These are phyloP conservation scores for Nannochloropsis limnetica DNA, from an alignment of 352 stramenopile genomes.

Conservation along the genomic window DNA sequence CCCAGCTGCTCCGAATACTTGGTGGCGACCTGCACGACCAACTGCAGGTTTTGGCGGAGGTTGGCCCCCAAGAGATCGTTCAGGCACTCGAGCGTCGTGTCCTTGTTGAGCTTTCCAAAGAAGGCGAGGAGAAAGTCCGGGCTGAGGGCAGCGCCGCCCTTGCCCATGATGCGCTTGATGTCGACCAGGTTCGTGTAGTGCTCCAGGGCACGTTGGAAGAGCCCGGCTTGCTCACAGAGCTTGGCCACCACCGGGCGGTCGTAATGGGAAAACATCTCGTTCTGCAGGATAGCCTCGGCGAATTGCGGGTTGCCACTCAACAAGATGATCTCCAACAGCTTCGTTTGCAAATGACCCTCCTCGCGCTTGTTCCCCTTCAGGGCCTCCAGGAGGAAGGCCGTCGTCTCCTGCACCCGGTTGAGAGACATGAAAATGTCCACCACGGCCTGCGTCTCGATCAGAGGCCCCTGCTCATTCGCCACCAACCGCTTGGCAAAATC, in stretches of 20 bases:
- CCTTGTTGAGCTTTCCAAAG: slow-evolving; percentile 93
- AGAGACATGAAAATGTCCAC: slow-evolving; percentile 99
- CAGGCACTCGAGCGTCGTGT: slow-evolving; percentile 93
- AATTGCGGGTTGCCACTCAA: slow-evolving; percentile 96
- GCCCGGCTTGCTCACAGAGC: slow-evolving; percentile 92
- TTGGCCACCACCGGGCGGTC: slow-evolving; percentile 92
- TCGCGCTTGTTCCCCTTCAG: slow-evolving; percentile 97
- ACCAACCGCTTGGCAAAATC: slow-evolving; percentile 97
- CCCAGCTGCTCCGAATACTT: slow-evolving; percentile 86
- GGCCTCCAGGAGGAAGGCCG: slow-evolving; percentile 96
- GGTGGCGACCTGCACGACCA: slow-evolving; percentile 95
- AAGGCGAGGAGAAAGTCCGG: slow-evolving; percentile 96
- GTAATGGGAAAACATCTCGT: slow-evolving; percentile 99
- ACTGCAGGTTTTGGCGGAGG: slow-evolving; percentile 93
- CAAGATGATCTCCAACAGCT: slow-evolving; percentile 99
- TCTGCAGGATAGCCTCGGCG: slow-evolving; percentile 95
- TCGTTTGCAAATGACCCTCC: slow-evolving; percentile 98
- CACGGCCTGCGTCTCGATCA: slow-evolving; percentile 96
- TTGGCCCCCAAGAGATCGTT: slow-evolving; percentile 96
- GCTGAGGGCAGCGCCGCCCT: slow-evolving; percentile 67
- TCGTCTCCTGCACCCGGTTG: slow-evolving; percentile 97
- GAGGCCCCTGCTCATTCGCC: slow-evolving; percentile 77
- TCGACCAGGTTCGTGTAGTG: slow-evolving; percentile 85
- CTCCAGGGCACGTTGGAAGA: slow-evolving; percentile 97
- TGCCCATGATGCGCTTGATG: slow-evolving; percentile 55